A percentile compares a stretch with the other conserved stretches of the same genome.
phyloP scores from a whole-genome alignment of 768 basidiomycete genomes.

The Boletus vermiculosoides region DNA sequence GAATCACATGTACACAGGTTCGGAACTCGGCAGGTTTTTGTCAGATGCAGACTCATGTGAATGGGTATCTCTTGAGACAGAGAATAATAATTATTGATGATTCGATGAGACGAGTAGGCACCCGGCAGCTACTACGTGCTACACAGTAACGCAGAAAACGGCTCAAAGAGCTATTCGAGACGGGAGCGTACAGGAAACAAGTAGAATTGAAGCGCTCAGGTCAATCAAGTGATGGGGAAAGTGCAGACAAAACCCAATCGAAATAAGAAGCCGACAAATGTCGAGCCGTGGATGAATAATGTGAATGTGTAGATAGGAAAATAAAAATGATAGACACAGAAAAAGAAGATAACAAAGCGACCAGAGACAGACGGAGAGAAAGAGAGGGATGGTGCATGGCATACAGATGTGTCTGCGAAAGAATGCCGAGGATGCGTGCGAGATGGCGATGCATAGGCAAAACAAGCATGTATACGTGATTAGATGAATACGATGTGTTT shows the following conservation, averaged over 20 bases:
- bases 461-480: conserved; percentile 36
- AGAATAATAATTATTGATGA: conserved; percentile 27
- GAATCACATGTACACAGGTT: conserved; percentile 12
- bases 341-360: conserved; percentile 26
- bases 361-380: conserved; percentile 7
- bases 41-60: too few relatives aligned
- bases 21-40: background rate
- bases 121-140: conserved; percentile 34
- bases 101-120: conserved; percentile 30
- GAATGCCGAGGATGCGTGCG: conserved; percentile 22
- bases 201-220: conserved; percentile 30
- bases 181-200: conserved; percentile 32
- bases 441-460: conserved; percentile 26
- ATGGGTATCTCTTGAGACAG: too few relatives aligned
- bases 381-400: conserved; percentile 17
- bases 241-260: conserved; percentile 13
- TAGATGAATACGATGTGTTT: conserved; percentile 37
- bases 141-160: conserved; percentile 34
- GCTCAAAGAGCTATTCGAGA: conserved; percentile 25
- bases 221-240: conserved; percentile 15
- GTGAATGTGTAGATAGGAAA: conserved; percentile 31
- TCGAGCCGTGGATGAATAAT: conserved; percentile 26
- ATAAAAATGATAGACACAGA: conserved; percentile 28
- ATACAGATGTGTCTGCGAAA: conserved; percentile 27
- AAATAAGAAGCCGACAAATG: conserved; percentile 31